phyloP scores from a whole-genome alignment of 306 rosid species.

The Calophaca sinica region DNA sequence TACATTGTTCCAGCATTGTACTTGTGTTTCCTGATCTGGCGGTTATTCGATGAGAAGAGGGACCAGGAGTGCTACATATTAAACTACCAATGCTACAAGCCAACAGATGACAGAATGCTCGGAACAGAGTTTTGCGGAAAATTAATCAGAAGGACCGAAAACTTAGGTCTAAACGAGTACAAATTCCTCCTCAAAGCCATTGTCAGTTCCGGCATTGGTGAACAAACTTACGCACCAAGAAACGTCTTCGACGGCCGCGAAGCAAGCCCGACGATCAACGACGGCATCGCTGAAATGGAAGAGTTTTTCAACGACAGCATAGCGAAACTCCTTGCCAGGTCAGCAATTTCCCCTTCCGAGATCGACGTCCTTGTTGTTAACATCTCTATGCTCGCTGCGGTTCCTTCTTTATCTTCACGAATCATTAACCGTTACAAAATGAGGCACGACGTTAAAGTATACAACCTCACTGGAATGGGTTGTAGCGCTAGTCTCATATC shows the following conservation, averaged over 20 bases:
- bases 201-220: conserved; percentile 91
- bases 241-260: conserved; percentile 74
- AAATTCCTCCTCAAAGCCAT: conserved; percentile 87
- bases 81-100: conserved; percentile 73
- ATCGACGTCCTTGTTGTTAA: conserved; percentile 84
- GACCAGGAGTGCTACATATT: conserved; percentile 75
- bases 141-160: conserved; percentile 56
- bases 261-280: conserved; percentile 59
- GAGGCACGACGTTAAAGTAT: conserved; percentile 77
- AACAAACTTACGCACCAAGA: conserved; percentile 82
- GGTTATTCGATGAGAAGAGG: conserved; percentile 45
- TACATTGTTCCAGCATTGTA: conserved; percentile 50
- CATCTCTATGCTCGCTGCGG: conserved; percentile 69
- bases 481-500: conserved; percentile 92
- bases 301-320: conserved; percentile 79
- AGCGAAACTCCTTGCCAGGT: conserved; percentile 54
- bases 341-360: conserved; percentile 61
- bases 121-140: conserved; percentile 62
- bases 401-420: conserved; percentile 71
- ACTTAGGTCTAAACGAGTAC: conserved; percentile 68
- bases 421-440: conserved; percentile 75
- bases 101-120: conserved; percentile 68
- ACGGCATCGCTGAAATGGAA: conserved; percentile 70
- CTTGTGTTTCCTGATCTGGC: conserved; percentile 61
- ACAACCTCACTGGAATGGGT: conserved; percentile 90